These are phyloP conservation scores for Alternaria gansuensis DNA, from an alignment of 2,329 filamentous ascomycete species.

Conservation along the genomic window DNA sequence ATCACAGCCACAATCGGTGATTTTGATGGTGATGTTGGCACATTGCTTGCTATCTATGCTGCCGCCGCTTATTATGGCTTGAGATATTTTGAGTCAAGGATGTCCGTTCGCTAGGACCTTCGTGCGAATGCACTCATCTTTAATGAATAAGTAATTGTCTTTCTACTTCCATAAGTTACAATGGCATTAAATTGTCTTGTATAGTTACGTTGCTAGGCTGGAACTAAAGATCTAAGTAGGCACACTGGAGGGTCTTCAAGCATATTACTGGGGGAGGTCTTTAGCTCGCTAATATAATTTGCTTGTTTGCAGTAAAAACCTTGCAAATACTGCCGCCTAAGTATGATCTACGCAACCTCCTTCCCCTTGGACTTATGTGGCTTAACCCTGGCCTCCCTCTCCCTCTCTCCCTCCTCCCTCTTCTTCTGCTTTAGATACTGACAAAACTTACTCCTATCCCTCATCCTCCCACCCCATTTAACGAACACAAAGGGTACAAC, in stretches of 20 bases:
- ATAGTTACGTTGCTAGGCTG: neutral
- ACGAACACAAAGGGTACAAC: slow-evolving; percentile 68
- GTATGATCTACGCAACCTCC: slow-evolving; percentile 18
- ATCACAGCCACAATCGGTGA: neutral
- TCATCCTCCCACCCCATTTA: slow-evolving; percentile 63
- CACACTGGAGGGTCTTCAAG: neutral
- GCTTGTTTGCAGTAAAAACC: neutral
- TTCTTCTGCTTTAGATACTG: slow-evolving; percentile 61
- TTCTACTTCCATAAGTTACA: no score
- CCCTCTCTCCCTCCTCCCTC: slow-evolving; percentile 39
- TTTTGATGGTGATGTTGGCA: neutral
- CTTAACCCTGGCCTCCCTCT: slow-evolving; percentile 20
- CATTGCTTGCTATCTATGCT: neutral
- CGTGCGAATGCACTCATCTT: neutral
- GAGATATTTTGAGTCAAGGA: neutral
- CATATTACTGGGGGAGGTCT: neutral
- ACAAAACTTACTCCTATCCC: slow-evolving; percentile 68
- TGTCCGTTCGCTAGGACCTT: neutral
- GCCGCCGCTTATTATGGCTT: neutral
- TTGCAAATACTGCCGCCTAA: neutral
- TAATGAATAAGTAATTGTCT: no score
- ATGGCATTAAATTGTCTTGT: neutral
- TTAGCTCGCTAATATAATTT: neutral
- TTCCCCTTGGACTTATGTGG: slow-evolving; percentile 21
- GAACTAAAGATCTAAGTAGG: neutral